These are phyloP conservation scores for Phytopythium delawarense DNA, from an alignment of 352 stramenopile species.

Conservation along the genomic window DNA sequence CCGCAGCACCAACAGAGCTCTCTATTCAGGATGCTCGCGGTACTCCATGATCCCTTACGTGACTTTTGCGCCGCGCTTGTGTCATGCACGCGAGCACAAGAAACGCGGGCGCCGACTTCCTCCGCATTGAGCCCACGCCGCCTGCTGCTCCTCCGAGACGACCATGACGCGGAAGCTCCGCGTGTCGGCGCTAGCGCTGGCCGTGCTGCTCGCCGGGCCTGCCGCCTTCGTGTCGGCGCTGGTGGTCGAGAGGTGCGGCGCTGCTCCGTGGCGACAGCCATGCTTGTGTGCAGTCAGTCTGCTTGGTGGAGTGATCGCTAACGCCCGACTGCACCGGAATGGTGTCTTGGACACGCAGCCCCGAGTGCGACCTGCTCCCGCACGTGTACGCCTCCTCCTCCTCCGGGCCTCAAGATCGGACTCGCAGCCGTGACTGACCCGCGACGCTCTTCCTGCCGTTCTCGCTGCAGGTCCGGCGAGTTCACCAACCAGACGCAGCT, in stretches of 20 bases:
- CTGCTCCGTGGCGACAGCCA: too few species aligned
- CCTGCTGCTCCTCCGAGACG: not conserved
- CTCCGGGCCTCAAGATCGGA: too few species aligned
- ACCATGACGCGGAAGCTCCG: conserved; percentile 15
- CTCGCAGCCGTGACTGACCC: too few species aligned
- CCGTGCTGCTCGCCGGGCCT: conserved; percentile 5
- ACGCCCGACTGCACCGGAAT: not conserved
- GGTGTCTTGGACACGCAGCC: conserved; percentile 19
- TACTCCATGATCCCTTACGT: not conserved
- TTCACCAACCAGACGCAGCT: conserved; percentile 64
- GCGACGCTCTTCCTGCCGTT: not conserved
- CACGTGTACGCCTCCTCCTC: conserved; percentile 48
- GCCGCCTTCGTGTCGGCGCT: conserved; percentile 15
- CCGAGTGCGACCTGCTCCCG: conserved; percentile 48
- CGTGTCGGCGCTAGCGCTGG: conserved; percentile 12
- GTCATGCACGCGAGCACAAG: not conserved
- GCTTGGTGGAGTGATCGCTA: not conserved
- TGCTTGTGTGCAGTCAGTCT: too few species aligned
- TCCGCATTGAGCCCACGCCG: not conserved
- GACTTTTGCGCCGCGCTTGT: not conserved
- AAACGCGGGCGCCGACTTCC: not conserved
- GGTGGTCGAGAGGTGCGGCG: conserved; percentile 40
- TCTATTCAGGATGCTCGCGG: not conserved
- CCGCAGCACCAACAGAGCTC: not conserved
- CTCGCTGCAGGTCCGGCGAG: conserved; percentile 44